Evolutionary conservation across 805 yeast species (phyloP), one percentile per base, ranked within the genome.

Genomic region (Metschnikowia lachancei): DNA sequence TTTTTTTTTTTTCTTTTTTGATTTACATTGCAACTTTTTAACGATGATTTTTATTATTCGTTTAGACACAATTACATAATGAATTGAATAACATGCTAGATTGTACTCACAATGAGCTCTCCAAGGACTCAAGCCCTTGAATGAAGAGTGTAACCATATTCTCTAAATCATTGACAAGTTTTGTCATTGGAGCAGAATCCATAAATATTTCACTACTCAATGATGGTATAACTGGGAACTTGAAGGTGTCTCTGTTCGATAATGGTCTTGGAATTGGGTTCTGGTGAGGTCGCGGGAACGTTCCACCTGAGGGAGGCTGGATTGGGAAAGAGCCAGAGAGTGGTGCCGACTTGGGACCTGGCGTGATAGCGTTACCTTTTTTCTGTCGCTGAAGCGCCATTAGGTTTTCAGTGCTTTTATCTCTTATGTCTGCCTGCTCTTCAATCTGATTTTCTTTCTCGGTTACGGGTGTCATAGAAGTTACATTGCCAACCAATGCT

Each of bases 381-480:
- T 39, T 45, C 10, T 34, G 48, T 14, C 47, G 31, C 24, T 34
- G 43, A 34, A 26, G 20, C 18, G 43, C 38, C 24, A 37, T n/a
- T 19, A 24, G 32, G 24, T 43, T 35, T 2, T 49, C 52, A 10
- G 36, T 14, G 17, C 33, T 19, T 22, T 32, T 44, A 2, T 46
- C 47, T 19, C 34, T 45, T 9, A 16, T 12, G 7, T 43, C 47
- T 16, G 7, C 14, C 17, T 45, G 45, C 17, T 51, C 57, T 1
- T 49, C 52, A n/a, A 55, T 39, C 17, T 45, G 53, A 26, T 42
- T 41, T 36, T 71, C 74, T 45, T 63, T 82, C 54, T 87, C 95
- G 2, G 87, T 76, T 4, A 86, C 81, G 1, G 94, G 95, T 0
- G 95, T 87, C 94, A 87, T 86, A 0, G 87, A 79, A 1, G 87